These are phyloP conservation scores for Cerrena zonata DNA, from an alignment of 1,284 basidiomycete species.

Conservation along the genomic window DNA sequence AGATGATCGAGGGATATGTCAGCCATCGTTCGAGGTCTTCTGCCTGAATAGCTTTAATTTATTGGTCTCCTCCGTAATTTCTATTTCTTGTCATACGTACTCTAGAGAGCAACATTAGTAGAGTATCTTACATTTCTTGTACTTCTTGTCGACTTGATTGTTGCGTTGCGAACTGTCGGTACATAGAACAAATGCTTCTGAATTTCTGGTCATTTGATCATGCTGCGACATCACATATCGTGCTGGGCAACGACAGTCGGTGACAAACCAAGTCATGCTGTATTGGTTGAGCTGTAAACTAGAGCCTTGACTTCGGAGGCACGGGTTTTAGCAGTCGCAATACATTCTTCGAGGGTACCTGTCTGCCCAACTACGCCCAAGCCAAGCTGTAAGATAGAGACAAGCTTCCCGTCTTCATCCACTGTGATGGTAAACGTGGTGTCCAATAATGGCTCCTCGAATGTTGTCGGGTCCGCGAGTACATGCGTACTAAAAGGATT, in stretches of 20 bases:
- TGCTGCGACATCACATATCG: no score
- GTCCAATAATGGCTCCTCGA: conserved; percentile 82
- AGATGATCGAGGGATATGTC: conserved; percentile 54
- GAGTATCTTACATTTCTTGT: conserved; percentile 1
- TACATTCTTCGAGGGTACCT: conserved; percentile 41
- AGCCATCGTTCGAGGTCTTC: neutral
- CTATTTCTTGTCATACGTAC: neutral
- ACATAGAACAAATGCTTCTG: no score
- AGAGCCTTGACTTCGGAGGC: conserved; percentile 15
- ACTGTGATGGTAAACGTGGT: conserved; percentile 64
- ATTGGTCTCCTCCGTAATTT: neutral
- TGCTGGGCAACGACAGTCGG: no score
- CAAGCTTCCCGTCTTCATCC: conserved; percentile 47
- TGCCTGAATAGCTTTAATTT: neutral
- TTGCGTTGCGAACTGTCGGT: no score
- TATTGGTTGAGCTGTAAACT: conserved; percentile 14
- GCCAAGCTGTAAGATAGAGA: conserved; percentile 59
- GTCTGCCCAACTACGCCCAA: conserved; percentile 31
- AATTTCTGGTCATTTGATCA: no score
- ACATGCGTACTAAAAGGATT: conserved; percentile 48
- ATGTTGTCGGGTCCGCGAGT: conserved; percentile 80
- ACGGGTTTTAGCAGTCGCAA: conserved; percentile 40
- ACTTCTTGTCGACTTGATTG: neutral
- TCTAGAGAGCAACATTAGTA: neutral
- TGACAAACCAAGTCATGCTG: conserved; percentile 2